Evolutionary conservation across 176 grass and related monocot genomes (phyloP).

Genomic region (Phyllostachys edulis): DNA sequence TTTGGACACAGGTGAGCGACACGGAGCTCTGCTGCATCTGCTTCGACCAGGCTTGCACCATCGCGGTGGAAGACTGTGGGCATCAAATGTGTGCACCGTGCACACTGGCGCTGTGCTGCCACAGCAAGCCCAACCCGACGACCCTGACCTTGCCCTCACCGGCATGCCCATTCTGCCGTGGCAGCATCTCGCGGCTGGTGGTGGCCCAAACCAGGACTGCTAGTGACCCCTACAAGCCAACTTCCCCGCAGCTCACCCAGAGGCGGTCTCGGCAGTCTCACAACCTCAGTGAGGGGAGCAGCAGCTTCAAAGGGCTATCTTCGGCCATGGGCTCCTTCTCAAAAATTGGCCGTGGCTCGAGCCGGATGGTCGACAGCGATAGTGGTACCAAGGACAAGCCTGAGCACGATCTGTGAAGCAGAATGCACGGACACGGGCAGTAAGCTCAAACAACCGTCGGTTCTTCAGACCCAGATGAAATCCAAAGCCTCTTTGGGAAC

Average conservation of each 20-base stretch:
- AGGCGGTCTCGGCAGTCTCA: slow-evolving; percentile 50
- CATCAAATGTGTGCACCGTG: slow-evolving; percentile 95
- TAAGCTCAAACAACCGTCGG: background rate
- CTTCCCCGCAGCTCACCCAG: slow-evolving; percentile 38
- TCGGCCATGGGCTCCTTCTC: slow-evolving; percentile 56
- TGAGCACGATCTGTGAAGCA: slow-evolving; percentile 45
- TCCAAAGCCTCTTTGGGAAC: background rate
- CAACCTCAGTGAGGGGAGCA: slow-evolving; percentile 64
- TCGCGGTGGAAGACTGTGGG: slow-evolving; percentile 79
- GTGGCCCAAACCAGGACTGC: slow-evolving; percentile 40
- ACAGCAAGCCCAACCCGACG: slow-evolving; percentile 71
- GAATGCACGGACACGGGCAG: background rate
- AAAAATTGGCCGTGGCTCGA: slow-evolving; percentile 58
- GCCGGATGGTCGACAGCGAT: slow-evolving; percentile 20
- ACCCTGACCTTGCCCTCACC: slow-evolving; percentile 47
- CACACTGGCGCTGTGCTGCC: slow-evolving; percentile 87
- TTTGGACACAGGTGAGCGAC: slow-evolving; percentile 55
- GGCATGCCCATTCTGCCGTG: slow-evolving; percentile 86
- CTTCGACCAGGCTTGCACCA: slow-evolving; percentile 89
- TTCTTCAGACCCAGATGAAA: background rate
- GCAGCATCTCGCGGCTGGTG: slow-evolving; percentile 70
- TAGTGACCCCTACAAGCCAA: slow-evolving; percentile 25
- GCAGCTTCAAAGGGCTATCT: slow-evolving; percentile 83
- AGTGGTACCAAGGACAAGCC: slow-evolving; percentile 16
- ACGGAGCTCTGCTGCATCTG: slow-evolving; percentile 84